phyloP scores from a whole-genome alignment of 1,284 basidiomycete species.

The Malassezia dermatis region DNA sequence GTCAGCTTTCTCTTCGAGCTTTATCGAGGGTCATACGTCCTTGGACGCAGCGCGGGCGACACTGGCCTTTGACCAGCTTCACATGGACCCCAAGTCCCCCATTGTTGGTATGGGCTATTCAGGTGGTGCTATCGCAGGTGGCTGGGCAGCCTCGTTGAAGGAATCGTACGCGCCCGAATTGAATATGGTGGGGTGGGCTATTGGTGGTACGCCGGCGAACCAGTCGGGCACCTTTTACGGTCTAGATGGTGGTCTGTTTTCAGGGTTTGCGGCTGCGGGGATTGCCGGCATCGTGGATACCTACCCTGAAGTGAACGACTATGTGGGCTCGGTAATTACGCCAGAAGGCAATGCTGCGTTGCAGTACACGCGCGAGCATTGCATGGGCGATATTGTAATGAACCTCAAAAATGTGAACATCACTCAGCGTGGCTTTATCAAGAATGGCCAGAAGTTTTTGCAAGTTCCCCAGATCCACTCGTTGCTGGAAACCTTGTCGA shows the following conservation, averaged over 20 bases:
- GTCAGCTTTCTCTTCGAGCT: slow-evolving; percentile 28
- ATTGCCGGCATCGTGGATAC: slow-evolving; percentile 26
- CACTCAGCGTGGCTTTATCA: not conserved
- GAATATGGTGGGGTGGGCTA: slow-evolving; percentile 30
- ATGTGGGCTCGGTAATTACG: slow-evolving; percentile 22
- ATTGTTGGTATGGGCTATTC: slow-evolving; percentile 30
- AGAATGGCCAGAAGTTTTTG: slow-evolving; percentile 5
- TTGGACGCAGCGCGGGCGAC: slow-evolving; percentile 31
- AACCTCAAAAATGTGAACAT: slow-evolving; percentile 23
- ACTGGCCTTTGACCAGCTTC: slow-evolving; percentile 23
- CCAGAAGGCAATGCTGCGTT: slow-evolving; percentile 20
- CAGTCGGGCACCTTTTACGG: slow-evolving; percentile 20
- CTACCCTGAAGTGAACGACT: slow-evolving; percentile 29
- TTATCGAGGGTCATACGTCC: slow-evolving; percentile 27
- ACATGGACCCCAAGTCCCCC: slow-evolving; percentile 13
- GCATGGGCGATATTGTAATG: slow-evolving; percentile 14
- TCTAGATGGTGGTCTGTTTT: slow-evolving; percentile 14
- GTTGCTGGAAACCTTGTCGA: slow-evolving; percentile 2
- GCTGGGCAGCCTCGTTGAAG: slow-evolving; percentile 23
- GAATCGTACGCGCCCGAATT: slow-evolving; percentile 27
- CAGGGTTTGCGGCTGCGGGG: slow-evolving; percentile 35
- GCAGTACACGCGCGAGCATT: slow-evolving; percentile 20
- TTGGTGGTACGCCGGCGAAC: slow-evolving; percentile 38
- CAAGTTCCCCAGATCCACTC: not conserved
- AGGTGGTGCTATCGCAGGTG: slow-evolving; percentile 35